Evolutionary conservation across 495 filamentous ascomycete species (phyloP).

Genomic region (Aspergillus bertholletiae): DNA sequence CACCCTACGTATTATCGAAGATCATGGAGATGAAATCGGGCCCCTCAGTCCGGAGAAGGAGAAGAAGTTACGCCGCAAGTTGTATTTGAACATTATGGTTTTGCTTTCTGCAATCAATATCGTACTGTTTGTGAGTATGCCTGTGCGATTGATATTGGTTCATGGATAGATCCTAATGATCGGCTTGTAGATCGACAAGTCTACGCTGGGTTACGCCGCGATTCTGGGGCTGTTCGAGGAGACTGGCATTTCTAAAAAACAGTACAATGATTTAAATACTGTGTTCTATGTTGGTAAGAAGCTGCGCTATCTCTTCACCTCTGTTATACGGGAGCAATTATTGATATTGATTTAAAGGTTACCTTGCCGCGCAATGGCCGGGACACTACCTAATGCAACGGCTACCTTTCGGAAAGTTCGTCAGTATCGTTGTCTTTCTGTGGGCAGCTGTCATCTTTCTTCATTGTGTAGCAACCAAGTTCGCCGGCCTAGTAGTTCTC

Average conservation of each 20-base stretch:
- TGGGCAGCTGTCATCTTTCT: conserved; percentile 21
- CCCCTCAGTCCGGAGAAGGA: conserved; percentile 18
- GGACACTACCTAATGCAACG: conserved; percentile 24
- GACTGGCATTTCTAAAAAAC: conserved; percentile 11
- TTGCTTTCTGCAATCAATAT: conserved; percentile 16
- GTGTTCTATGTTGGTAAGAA: conserved; percentile 21
- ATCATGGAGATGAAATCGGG: conserved; percentile 14
- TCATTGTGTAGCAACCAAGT: conserved; percentile 17
- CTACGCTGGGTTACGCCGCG: conserved; percentile 19
- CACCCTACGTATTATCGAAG: conserved; percentile 18
- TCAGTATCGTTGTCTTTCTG: conserved; percentile 14
- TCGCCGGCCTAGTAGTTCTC: conserved; percentile 18
- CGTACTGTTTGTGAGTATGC: conserved; percentile 15
- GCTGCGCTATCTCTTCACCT: background rate
- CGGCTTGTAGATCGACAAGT: conserved; percentile 18
- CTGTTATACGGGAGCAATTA: background rate
- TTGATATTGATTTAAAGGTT: conserved; percentile 4
- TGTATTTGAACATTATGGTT: conserved; percentile 15
- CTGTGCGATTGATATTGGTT: background rate
- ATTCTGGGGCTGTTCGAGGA: conserved; percentile 25
- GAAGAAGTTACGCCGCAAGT: conserved; percentile 7
- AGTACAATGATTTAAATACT: conserved; percentile 24
- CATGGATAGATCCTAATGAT: background rate
- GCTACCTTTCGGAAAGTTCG: conserved; percentile 22
- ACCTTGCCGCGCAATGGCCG: conserved; percentile 17